Conservation (phyloP, 1,139 yeast genomes). For the Geotrichum carabidarum region DNA sequence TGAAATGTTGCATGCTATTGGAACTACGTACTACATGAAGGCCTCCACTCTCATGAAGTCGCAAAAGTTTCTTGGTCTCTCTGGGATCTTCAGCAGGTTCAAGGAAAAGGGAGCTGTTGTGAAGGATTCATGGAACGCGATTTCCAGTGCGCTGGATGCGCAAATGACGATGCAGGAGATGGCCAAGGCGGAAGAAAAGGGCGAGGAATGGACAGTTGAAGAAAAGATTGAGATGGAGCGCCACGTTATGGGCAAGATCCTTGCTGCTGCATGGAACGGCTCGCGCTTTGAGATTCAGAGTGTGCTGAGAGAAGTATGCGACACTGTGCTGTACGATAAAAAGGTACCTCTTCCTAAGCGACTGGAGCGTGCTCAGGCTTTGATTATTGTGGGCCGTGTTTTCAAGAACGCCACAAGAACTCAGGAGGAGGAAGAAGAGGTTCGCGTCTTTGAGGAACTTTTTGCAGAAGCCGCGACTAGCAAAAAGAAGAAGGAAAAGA, state of each 20-base stretch:
- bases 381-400: conserved; percentile 67
- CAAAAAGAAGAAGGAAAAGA: conserved; percentile 43
- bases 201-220: conserved; percentile 66
- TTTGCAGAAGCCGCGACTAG: conserved; percentile 90
- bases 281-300: conserved; percentile 84
- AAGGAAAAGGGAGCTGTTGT: conserved; percentile 84
- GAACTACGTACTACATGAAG: conserved; percentile 68
- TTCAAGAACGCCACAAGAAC: conserved; percentile 66
- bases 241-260: conserved; percentile 77
- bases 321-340: conserved; percentile 62
- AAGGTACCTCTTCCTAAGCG: conserved; percentile 53
- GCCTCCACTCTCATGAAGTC: conserved; percentile 55
- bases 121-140: conserved; percentile 80
- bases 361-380: conserved; percentile 72
- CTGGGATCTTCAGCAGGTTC: conserved; percentile 77
- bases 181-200: conserved; percentile 43
- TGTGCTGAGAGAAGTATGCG: conserved; percentile 85
- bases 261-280: conserved; percentile 96
- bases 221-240: conserved; percentile 84
- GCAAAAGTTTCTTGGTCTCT: conserved; percentile 73
- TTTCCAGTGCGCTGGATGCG: conserved; percentile 84
- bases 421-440: conserved; percentile 85
- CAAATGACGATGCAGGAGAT: conserved; percentile 80
- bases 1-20: conserved; percentile 83
- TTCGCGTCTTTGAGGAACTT: conserved; percentile 80